Conservation (phyloP, 2,329 filamentous ascomycete species). For the Juglanconis sp. region DNA sequence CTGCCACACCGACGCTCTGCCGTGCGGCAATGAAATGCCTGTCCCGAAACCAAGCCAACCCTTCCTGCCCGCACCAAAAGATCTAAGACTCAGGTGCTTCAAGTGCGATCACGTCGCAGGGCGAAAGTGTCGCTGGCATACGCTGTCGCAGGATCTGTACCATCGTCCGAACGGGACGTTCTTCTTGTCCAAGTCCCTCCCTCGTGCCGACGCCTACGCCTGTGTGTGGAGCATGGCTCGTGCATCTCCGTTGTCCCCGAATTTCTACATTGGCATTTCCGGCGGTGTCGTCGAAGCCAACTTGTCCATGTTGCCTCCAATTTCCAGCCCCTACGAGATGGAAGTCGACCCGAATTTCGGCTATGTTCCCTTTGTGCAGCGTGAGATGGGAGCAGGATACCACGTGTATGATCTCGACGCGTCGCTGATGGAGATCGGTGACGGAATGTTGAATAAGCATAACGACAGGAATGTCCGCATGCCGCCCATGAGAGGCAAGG, state of each 20-base stretch:
- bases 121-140: conserved; percentile 45
- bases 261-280: conserved; percentile 48
- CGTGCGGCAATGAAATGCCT: conserved; percentile 39
- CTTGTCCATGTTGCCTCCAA: conserved; percentile 24
- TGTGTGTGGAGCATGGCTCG: conserved; percentile 47
- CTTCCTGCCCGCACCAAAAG: conserved; percentile 21
- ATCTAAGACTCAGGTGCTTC: conserved; percentile 8
- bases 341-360: conserved; percentile 16
- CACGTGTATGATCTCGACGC: conserved; percentile 15
- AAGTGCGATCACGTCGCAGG: conserved; percentile 34
- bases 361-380: not conserved
- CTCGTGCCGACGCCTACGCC: conserved; percentile 18
- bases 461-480: conserved; percentile 20
- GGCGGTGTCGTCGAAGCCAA: conserved; percentile 44
- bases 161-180: conserved; percentile 49
- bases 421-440: conserved; percentile 27
- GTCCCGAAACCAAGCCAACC: conserved; percentile 32
- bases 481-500: conserved; percentile 19
- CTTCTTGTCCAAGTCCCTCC: conserved; percentile 36
- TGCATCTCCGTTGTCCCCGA: conserved; percentile 42
- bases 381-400: conserved; percentile 19
- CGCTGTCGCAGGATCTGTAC: conserved; percentile 37
- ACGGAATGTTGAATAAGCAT: conserved; percentile 21
- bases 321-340: not conserved
- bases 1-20: conserved; percentile 44